These are phyloP conservation scores for Epichloe baconii DNA, from an alignment of 2,329 filamentous ascomycete genomes.

Conservation along the genomic window DNA sequence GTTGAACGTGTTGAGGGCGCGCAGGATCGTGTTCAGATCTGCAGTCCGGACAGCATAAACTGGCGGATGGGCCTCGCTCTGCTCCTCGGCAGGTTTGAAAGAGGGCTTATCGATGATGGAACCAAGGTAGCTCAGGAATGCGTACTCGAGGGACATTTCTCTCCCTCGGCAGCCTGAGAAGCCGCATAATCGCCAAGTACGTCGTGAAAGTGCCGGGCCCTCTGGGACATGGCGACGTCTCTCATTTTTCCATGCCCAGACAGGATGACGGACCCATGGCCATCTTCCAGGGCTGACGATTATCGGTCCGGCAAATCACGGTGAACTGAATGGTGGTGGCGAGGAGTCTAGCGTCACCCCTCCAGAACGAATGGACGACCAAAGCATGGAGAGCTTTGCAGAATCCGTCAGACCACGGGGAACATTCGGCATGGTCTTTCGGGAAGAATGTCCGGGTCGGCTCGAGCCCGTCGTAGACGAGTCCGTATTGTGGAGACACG, in stretches of 20 bases:
- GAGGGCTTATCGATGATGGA: not conserved
- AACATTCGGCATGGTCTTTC: not conserved
- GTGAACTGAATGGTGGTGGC: constrained; percentile 1
- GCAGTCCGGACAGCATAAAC: not conserved
- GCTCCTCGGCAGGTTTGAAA: not conserved
- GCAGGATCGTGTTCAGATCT: not conserved
- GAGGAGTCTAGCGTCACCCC: not conserved
- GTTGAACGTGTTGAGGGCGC: not conserved
- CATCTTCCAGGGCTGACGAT: constrained; percentile 2
- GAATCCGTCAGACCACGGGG: constrained; percentile 1
- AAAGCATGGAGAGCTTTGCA: not conserved
- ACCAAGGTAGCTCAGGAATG: not conserved
- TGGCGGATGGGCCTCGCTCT: not conserved
- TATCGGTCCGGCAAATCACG: not conserved
- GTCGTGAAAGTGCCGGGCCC: not conserved
- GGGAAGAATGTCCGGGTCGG: not conserved
- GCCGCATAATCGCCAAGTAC: not conserved
- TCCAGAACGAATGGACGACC: constrained; percentile 1
- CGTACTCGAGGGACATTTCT: not conserved
- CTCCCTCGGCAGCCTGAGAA: not conserved
- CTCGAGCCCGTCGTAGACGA: not conserved
- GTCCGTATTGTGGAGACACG: not conserved
- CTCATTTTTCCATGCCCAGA: not conserved
- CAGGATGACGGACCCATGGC: not conserved
- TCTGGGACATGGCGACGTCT: not conserved